Conservation (phyloP, 768 basidiomycete species). For the Scleroderma citrinum region DNA sequence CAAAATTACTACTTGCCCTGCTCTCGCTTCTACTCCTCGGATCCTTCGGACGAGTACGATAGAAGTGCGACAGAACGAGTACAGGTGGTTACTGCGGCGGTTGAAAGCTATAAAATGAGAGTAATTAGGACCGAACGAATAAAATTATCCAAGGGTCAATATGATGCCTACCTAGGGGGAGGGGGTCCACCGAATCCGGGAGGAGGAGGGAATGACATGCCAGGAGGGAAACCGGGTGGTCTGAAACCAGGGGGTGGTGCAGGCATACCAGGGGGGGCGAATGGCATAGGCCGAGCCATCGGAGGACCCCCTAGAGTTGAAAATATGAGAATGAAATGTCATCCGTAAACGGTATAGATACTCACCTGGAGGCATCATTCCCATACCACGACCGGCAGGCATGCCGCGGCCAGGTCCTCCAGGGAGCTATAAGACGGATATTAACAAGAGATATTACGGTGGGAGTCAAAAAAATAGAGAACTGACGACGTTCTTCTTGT, state of each 20-base stretch:
- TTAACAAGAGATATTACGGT: slow-evolving; percentile 13
- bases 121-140: slow-evolving; percentile 3
- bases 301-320: slow-evolving; percentile 52
- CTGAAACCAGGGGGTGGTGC: slow-evolving; percentile 83
- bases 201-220: slow-evolving; percentile 75
- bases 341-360: slow-evolving; percentile 15
- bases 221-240: slow-evolving; percentile 78
- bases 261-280: slow-evolving; percentile 70
- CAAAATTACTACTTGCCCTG: slow-evolving; percentile 20
- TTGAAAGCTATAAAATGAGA: slow-evolving; percentile 34
- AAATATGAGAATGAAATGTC: slow-evolving; percentile 11
- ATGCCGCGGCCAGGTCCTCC: slow-evolving; percentile 91
- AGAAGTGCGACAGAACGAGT: slow-evolving; percentile 6
- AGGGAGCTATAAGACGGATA: slow-evolving; percentile 50
- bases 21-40: slow-evolving; percentile 17
- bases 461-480: slow-evolving; percentile 2
- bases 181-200: slow-evolving; percentile 79
- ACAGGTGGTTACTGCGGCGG: slow-evolving; percentile 34
- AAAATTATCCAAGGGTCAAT: background rate
- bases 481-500: slow-evolving; percentile 76
- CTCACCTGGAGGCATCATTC: slow-evolving; percentile 85
- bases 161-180: slow-evolving; percentile 68
- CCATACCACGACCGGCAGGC: slow-evolving; percentile 96
- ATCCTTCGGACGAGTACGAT: slow-evolving; percentile 5
- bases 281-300: slow-evolving; percentile 59